Conservation (phyloP, 1,284 basidiomycete genomes). For the Mycosarcoma mackinlayi region DNA sequence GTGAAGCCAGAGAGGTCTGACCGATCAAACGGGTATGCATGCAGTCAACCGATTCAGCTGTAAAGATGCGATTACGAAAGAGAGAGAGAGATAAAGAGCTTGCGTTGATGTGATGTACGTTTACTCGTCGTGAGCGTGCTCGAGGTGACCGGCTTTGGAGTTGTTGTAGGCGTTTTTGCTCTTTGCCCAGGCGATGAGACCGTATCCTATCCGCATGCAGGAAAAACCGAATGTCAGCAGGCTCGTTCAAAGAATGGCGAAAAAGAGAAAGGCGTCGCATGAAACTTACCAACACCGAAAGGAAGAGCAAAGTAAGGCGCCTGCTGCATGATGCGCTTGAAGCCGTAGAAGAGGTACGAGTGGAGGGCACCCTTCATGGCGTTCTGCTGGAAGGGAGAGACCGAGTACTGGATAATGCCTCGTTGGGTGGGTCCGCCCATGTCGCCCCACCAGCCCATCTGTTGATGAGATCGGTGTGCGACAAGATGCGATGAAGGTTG, state of each 20-base stretch:
- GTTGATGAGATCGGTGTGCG: too few relatives aligned
- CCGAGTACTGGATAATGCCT: slow-evolving; percentile 62
- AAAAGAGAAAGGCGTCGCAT: too few relatives aligned
- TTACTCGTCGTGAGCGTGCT: slow-evolving; percentile 56
- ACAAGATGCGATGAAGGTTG: too few relatives aligned
- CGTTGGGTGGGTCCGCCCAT: slow-evolving; percentile 65
- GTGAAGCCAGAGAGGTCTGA: too few relatives aligned
- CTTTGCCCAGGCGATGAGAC: slow-evolving; percentile 65
- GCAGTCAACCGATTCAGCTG: too few relatives aligned
- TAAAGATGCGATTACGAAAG: too few relatives aligned
- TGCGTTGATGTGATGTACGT: too few relatives aligned
- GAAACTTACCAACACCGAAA: slow-evolving; percentile 59
- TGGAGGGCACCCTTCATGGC: slow-evolving; percentile 64
- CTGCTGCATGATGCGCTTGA: slow-evolving; percentile 64
- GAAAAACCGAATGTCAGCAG: neutral
- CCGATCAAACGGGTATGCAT: too few relatives aligned
- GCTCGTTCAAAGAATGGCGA: too few relatives aligned
- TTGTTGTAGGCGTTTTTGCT: slow-evolving; percentile 64
- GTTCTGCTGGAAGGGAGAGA: slow-evolving; percentile 66
- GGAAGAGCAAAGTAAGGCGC: slow-evolving; percentile 66
- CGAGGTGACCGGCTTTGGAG: slow-evolving; percentile 66
- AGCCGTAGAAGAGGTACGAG: slow-evolving; percentile 65
- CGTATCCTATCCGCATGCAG: slow-evolving; percentile 49
- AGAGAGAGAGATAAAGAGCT: too few relatives aligned
- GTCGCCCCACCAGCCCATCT: slow-evolving; percentile 68